A percentile compares a stretch with the other conserved stretches of the same genome.
Evolutionary conservation across 2,329 filamentous ascomycete genomes (phyloP).

Genomic region (Aureobasidium subglaciale): DNA sequence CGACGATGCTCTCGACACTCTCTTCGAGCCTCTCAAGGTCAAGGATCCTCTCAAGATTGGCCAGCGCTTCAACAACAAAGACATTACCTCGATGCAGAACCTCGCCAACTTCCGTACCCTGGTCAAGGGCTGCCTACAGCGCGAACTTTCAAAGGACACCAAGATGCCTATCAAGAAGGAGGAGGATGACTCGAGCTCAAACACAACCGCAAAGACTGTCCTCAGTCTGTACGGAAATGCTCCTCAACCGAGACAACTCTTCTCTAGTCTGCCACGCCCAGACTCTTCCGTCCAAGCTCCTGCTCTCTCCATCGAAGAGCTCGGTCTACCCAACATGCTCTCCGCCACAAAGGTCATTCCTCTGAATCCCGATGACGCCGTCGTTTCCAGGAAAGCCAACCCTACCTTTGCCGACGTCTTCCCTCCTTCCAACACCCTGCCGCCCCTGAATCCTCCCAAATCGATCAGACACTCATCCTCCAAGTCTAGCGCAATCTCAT

Average conservation of each 20-base stretch:
- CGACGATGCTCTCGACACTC: conserved; percentile 31
- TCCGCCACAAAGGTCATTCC: conserved; percentile 60
- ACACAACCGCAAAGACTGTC: conserved; percentile 49
- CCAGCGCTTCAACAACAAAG: conserved; percentile 27
- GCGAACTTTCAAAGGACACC: conserved; percentile 19
- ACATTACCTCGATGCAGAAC: conserved; percentile 30
- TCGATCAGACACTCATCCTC: conserved; percentile 64
- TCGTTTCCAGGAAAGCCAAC: conserved; percentile 46
- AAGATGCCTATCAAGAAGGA: conserved; percentile 13
- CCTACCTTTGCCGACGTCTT: conserved; percentile 69
- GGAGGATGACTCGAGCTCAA: not conserved
- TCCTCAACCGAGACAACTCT: conserved; percentile 68
- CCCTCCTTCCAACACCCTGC: conserved; percentile 58
- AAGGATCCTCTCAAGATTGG: conserved; percentile 17
- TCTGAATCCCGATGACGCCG: conserved; percentile 33
- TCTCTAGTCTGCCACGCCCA: conserved; percentile 69
- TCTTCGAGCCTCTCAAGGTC: conserved; percentile 31
- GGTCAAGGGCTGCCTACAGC: conserved; percentile 24
- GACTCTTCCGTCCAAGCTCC: conserved; percentile 17
- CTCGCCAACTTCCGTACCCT: conserved; percentile 25
- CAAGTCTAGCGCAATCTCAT: conserved; percentile 43
- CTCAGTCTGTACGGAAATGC: conserved; percentile 73
- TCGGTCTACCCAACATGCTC: conserved; percentile 66
- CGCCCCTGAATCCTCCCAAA: conserved; percentile 60
- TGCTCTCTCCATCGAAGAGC: conserved; percentile 49